These are phyloP conservation scores for Coemansia sp. DNA, from an alignment of 192 early-diverging fungal genomes.

Conservation along the genomic window DNA sequence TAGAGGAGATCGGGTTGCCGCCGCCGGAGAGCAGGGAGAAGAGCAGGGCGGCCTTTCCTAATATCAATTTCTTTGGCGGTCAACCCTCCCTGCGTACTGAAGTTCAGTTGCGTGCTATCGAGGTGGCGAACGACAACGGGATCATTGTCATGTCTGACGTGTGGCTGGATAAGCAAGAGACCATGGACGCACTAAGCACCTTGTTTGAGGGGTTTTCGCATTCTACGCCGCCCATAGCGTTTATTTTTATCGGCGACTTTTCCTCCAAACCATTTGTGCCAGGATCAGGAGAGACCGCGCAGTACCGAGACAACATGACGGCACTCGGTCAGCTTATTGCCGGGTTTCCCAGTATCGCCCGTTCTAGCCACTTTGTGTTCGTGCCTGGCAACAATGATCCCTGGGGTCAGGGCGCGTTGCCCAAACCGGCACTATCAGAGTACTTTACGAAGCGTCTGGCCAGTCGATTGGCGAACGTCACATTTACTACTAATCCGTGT, in stretches of 20 bases:
- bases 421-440: slow-evolving; percentile 75
- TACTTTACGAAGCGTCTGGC: slow-evolving; percentile 68
- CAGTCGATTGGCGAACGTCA: slow-evolving; percentile 61
- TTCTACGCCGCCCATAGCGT: slow-evolving; percentile 73
- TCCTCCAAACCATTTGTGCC: slow-evolving; percentile 72
- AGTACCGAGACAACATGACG: slow-evolving; percentile 62
- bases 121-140: slow-evolving; percentile 63
- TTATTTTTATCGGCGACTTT: slow-evolving; percentile 90
- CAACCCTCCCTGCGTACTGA: slow-evolving; percentile 34
- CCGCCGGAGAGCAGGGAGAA: slow-evolving; percentile 65
- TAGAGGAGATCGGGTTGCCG: slow-evolving; percentile 76
- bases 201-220: slow-evolving; percentile 78
- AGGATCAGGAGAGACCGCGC: slow-evolving; percentile 62
- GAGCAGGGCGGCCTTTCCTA: slow-evolving; percentile 41
- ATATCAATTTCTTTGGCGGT: slow-evolving; percentile 56
- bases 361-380: slow-evolving; percentile 77
- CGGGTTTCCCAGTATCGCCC: slow-evolving; percentile 40
- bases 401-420: slow-evolving; percentile 71
- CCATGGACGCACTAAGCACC: slow-evolving; percentile 69
- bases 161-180: slow-evolving; percentile 83
- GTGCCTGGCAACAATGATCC: slow-evolving; percentile 90
- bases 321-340: slow-evolving; percentile 50
- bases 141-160: slow-evolving; percentile 88
- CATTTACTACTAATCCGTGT: slow-evolving; percentile 86
- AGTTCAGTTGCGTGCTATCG: slow-evolving; percentile 56